These are phyloP conservation scores for Malus fusca DNA, from an alignment of 306 rosid species.

Conservation along the genomic window DNA sequence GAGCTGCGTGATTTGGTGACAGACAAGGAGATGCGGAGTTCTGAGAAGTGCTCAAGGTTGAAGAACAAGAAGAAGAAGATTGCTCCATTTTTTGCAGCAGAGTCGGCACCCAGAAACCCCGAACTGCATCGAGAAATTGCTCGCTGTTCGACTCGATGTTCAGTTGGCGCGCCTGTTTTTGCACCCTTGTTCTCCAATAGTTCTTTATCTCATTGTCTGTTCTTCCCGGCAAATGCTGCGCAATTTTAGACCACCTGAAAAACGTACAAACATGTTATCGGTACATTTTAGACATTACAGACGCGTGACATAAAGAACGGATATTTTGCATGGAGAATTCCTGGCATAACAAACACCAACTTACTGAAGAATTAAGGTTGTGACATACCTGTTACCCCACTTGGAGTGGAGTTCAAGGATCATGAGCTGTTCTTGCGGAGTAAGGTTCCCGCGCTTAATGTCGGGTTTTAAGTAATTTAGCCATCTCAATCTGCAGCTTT, in stretches of 20 bases:
- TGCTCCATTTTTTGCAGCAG: conserved; percentile 66
- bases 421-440: conserved; percentile 84
- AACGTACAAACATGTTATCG: background rate
- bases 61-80: conserved; percentile 29
- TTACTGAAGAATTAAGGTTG: background rate
- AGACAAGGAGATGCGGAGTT: conserved; percentile 14
- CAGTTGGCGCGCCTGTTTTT: conserved; percentile 83
- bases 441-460: conserved; percentile 84
- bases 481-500: conserved; percentile 96
- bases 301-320: background rate
- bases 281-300: background rate
- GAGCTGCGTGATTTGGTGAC: conserved; percentile 3
- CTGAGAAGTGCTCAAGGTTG: conserved; percentile 20
- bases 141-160: conserved; percentile 74
- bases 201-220: conserved; percentile 94
- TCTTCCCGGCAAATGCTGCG: conserved; percentile 86
- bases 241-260: conserved; percentile 84
- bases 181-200: conserved; percentile 89
- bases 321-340: background rate
- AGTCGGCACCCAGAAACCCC: conserved; percentile 78
- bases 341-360: background rate
- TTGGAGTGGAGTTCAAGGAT: conserved; percentile 92
- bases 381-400: conserved; percentile 75
- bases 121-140: conserved; percentile 63
- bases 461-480: conserved; percentile 90